Evolutionary conservation across 495 filamentous ascomycete genomes (phyloP).

Genomic region (Elasticomyces elasticus): DNA sequence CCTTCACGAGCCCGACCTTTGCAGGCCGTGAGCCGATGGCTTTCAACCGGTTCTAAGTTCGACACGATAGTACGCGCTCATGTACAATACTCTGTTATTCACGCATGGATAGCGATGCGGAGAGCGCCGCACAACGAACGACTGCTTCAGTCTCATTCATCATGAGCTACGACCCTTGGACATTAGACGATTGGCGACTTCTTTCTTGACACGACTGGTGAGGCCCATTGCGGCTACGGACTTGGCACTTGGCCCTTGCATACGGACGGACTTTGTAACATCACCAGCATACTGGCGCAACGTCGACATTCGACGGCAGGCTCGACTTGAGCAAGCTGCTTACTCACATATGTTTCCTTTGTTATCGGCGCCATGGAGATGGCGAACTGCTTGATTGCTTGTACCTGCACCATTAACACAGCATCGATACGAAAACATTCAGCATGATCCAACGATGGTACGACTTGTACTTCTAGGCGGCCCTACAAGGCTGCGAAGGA

Average conservation of each 20-base stretch:
- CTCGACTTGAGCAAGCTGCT: background rate
- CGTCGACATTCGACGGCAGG: background rate
- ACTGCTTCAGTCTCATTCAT: conserved; percentile 9
- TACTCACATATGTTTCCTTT: background rate
- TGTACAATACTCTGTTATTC: conserved; percentile 3
- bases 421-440: background rate
- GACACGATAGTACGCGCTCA: background rate
- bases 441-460: background rate
- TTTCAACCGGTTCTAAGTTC: conserved; percentile 13
- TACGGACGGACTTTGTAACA: conserved; percentile 1
- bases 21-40: background rate
- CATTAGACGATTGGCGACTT: conserved; percentile 8
- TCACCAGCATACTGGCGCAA: conserved; percentile 3
- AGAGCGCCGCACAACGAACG: background rate
- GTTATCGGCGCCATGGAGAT: background rate
- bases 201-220: background rate
- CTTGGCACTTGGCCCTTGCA: background rate
- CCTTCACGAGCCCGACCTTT: conserved; percentile 10
- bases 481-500: background rate
- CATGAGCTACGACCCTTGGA: conserved; percentile 15
- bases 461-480: background rate
- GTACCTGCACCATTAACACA: background rate
- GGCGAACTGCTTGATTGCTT: background rate
- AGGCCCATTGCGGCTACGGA: background rate
- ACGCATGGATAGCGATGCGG: background rate